Percentiles rank a stretch among this genome's conserved stretches.
Evolutionary conservation across 2,329 filamentous ascomycete genomes (phyloP).

Genomic region (Akanthomyces lecanii): DNA sequence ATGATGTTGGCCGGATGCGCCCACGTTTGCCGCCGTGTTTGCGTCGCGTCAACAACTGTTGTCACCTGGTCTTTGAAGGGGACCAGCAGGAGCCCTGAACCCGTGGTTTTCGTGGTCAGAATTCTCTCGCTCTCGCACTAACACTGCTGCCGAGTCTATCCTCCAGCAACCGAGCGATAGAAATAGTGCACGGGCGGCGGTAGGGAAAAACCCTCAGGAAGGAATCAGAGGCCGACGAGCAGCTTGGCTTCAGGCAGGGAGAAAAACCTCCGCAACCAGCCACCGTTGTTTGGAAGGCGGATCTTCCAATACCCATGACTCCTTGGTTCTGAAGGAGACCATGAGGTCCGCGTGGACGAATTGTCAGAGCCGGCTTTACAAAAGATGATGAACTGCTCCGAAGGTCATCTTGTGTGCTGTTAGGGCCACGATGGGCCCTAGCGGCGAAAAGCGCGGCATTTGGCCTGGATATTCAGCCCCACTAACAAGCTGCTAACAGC

Average conservation of each 20-base stretch:
- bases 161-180: no score
- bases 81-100: no score
- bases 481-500: no score
- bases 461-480: no score
- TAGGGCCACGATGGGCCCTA: constrained; percentile 3
- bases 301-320: constrained; percentile 14
- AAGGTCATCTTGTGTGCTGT: constrained; percentile 7
- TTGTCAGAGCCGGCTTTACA: constrained; percentile 4
- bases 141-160: no score
- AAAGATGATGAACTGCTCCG: constrained; percentile 12
- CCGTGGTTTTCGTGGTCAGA: no score
- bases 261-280: constrained; percentile 16
- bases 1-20: no score
- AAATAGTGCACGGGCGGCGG: no score
- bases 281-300: constrained; percentile 9
- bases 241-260: constrained; percentile 12
- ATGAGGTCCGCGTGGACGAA: constrained; percentile 4
- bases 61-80: no score
- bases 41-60: no score
- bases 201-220: not conserved
- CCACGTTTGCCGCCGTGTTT: no score
- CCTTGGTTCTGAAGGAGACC: constrained; percentile 3
- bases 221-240: constrained; percentile 9
- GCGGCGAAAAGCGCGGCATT: not conserved
- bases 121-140: no score